Conservation (phyloP, 2,329 filamentous ascomycete species). For the Rugonectria rugulosa region DNA sequence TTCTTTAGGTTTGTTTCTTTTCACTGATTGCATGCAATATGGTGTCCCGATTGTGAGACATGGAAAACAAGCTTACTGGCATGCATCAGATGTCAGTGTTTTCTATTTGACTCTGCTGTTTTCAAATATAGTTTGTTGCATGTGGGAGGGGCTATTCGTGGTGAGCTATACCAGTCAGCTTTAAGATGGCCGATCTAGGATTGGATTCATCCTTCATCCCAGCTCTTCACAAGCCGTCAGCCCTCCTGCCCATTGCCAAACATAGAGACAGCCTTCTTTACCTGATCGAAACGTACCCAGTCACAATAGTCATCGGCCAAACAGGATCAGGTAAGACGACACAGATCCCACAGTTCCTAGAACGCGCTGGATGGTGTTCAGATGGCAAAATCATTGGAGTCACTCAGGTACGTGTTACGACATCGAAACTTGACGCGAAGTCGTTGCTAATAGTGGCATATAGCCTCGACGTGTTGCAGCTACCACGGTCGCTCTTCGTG, state of each 20-base stretch:
- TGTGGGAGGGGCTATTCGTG: neutral
- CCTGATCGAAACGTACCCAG: slow-evolving; percentile 81
- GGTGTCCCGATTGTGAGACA: too few relatives aligned
- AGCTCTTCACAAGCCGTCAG: slow-evolving; percentile 83
- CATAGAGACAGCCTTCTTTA: slow-evolving; percentile 84
- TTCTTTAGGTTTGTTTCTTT: neutral
- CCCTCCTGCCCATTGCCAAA: slow-evolving; percentile 85
- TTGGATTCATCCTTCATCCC: slow-evolving; percentile 72
- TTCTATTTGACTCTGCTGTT: too few relatives aligned
- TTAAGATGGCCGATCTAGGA: slow-evolving; percentile 63
- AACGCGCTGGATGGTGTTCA: slow-evolving; percentile 86
- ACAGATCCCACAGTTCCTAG: slow-evolving; percentile 90
- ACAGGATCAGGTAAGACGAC: slow-evolving; percentile 97
- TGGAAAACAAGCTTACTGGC: too few relatives aligned
- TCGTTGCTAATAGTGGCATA: slow-evolving; percentile 22
- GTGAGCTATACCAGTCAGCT: neutral
- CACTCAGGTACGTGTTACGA: slow-evolving; percentile 76
- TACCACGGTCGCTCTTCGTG: slow-evolving; percentile 85
- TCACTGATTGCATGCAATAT: too few relatives aligned
- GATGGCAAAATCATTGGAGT: slow-evolving; percentile 85
- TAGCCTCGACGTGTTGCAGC: slow-evolving; percentile 90
- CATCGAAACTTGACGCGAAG: slow-evolving; percentile 20
- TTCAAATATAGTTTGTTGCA: too few relatives aligned
- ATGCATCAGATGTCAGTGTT: too few relatives aligned
- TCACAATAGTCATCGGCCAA: slow-evolving; percentile 91